A percentile compares a stretch with the other conserved stretches of the same genome.
phyloP scores from a whole-genome alignment of 2,329 filamentous ascomycete genomes.

The Fusarium equiseti region DNA sequence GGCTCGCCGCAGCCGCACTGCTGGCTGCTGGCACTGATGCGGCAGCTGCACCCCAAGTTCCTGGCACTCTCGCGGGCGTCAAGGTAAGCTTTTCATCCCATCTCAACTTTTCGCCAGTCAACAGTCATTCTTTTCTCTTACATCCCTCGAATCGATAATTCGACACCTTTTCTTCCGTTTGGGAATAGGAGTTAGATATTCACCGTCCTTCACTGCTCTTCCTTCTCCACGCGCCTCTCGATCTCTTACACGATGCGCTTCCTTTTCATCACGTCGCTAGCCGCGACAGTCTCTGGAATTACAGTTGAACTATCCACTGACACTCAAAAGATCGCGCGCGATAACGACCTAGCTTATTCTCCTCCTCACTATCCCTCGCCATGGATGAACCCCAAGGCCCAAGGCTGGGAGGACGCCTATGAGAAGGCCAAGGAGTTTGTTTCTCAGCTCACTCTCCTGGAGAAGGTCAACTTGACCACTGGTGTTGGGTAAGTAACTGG shows the following conservation, averaged over 20 bases:
- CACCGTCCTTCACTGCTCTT: not conserved
- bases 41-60: conserved; percentile 21
- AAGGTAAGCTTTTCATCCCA: conserved; percentile 28
- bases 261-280: conserved; percentile 12
- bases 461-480: conserved; percentile 96
- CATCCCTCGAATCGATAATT: not conserved
- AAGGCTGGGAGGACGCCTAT: conserved; percentile 82
- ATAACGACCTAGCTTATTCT: conserved; percentile 54
- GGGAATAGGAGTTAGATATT: not conserved
- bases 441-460: conserved; percentile 81
- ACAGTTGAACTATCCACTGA: conserved; percentile 40
- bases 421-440: conserved; percentile 82
- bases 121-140: not conserved
- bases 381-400: conserved; percentile 81
- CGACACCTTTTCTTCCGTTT: not conserved
- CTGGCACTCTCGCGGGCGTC: conserved; percentile 14
- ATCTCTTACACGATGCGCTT: conserved; percentile 23
- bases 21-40: conserved; percentile 50
- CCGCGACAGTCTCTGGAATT: not conserved
- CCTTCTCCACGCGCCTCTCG: not conserved
- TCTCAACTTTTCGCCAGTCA: not conserved
- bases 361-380: conserved; percentile 84
- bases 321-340: conserved; percentile 36
- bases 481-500: conserved; percentile 76
- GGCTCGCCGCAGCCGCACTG: conserved; percentile 49